Evolutionary conservation across 768 basidiomycete genomes (phyloP), one percentile per base, ranked within the genome.

Genomic region (Boletus reticulatus): DNA sequence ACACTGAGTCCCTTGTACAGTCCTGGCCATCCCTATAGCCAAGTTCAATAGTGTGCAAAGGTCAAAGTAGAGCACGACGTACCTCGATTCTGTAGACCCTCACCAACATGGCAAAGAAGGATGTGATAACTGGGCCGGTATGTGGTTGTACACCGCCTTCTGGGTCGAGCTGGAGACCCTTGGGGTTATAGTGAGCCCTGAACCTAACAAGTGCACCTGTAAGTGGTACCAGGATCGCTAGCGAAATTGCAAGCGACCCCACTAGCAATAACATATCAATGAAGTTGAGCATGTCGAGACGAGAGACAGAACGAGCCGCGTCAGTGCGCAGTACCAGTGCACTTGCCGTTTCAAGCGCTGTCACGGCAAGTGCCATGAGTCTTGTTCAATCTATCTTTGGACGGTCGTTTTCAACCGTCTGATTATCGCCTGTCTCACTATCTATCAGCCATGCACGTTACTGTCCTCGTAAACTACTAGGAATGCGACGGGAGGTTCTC

Each of bases 111-210:
- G 77, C 82, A 60, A 90, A 81, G 73, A 85, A 91, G 4, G 86
- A 84, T 16, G 80, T 81, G 52, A 93, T 79, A n/a, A 89, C 80
- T 55, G 91, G 92, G 34, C 85, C 87, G 6, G 88, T 86, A 62
- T 90, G 84, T 0, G 89, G 83, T 68, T 85, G 80, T n/a, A 82
- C 86, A 45, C 80, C 84, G 32, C 87, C 89, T 65, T 91, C 89
- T 31, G 79, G 74, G 69, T 92, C 91, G 39, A 93, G 78, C 50
- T 87, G 88, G 39, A 94, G 83, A 36, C 87, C 89, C 69, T 88
- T 89, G 3, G 92, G 92, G 65, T 89, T 90, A 75, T 89, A 93
- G 67, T 93, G 91, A 31, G 88, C 89, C 71, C 92, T 79, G 67
- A 89, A 84, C 45, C 90, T 80, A 9, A 92, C 85, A 11, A 92